These are phyloP conservation scores for Calonectria honghensis DNA, from an alignment of 2,329 filamentous ascomycete species.

Conservation along the genomic window DNA sequence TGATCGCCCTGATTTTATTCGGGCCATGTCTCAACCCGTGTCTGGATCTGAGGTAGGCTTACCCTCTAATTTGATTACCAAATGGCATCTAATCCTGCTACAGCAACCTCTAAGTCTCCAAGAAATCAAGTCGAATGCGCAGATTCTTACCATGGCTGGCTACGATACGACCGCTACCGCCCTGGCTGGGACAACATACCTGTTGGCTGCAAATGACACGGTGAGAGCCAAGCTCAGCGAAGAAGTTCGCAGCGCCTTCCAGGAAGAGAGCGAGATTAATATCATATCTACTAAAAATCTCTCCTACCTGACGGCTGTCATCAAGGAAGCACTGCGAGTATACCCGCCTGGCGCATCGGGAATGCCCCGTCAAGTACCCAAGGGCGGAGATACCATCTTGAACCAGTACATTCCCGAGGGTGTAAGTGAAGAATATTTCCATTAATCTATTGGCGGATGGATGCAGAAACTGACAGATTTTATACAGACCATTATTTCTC, in stretches of 20 bases:
- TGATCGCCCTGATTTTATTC: conserved; percentile 16
- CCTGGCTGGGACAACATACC: conserved; percentile 1
- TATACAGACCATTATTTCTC: conserved; percentile 2
- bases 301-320: neutral
- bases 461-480: neutral
- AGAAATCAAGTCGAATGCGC: conserved; percentile 5
- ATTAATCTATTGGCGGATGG: neutral
- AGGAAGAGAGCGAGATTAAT: neutral
- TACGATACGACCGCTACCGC: conserved; percentile 14
- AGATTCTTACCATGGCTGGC: conserved; percentile 10
- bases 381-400: conserved; percentile 1
- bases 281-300: conserved; percentile 1
- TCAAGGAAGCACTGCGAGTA: conserved; percentile 10
- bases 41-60: neutral
- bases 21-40: conserved; percentile 10
- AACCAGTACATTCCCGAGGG: conserved; percentile 1
- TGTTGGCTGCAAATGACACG: neutral
- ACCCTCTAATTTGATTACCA: no score
- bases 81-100: no score
- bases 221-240: neutral
- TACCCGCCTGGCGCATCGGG: conserved; percentile 11
- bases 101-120: conserved; percentile 4
- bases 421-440: neutral
- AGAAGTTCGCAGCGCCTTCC: conserved; percentile 11
- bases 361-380: conserved; percentile 3